These are phyloP conservation scores for Rhipidocladum racemiflorum DNA, from an alignment of 176 grass and related monocot genomes.

Conservation along the genomic window DNA sequence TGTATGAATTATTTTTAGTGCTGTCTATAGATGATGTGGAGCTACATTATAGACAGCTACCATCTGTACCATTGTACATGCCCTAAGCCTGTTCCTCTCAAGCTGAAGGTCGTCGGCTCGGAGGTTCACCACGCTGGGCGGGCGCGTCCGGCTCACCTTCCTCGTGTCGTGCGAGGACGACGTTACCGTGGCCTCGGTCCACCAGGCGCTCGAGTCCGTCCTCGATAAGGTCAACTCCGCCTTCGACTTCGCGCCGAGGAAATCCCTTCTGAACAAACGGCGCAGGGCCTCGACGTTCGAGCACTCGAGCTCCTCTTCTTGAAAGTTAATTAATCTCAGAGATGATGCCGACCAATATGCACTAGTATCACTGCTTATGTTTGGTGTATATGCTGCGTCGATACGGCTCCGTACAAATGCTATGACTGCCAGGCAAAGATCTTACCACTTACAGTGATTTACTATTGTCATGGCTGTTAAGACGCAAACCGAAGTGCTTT, in stretches of 20 bases:
- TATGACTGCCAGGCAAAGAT: background rate
- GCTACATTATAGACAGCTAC: too few species aligned
- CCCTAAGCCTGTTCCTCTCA: too few species aligned
- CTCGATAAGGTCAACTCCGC: conserved; percentile 51
- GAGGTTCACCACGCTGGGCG: conserved; percentile 83
- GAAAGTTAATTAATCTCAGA: background rate
- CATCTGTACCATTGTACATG: too few species aligned
- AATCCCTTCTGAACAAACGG: conserved; percentile 61
- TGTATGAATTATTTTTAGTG: too few species aligned
- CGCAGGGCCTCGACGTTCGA: conserved; percentile 55
- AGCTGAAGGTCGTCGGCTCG: conserved; percentile 48
- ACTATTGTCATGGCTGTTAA: background rate
- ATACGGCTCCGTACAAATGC: background rate
- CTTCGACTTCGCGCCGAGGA: conserved; percentile 52
- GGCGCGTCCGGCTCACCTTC: conserved; percentile 59
- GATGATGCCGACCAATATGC: background rate
- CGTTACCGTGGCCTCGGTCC: conserved; percentile 37
- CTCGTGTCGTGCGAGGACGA: conserved; percentile 34
- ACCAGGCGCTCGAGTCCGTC: conserved; percentile 54
- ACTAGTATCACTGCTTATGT: background rate
- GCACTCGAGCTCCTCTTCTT: conserved; percentile 75
- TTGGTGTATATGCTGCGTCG: background rate
- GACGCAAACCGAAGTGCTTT: background rate
- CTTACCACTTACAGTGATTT: background rate
- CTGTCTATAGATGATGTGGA: too few species aligned